These are phyloP conservation scores for Datisca glomerata DNA, from an alignment of 306 rosid species.

Conservation along the genomic window DNA sequence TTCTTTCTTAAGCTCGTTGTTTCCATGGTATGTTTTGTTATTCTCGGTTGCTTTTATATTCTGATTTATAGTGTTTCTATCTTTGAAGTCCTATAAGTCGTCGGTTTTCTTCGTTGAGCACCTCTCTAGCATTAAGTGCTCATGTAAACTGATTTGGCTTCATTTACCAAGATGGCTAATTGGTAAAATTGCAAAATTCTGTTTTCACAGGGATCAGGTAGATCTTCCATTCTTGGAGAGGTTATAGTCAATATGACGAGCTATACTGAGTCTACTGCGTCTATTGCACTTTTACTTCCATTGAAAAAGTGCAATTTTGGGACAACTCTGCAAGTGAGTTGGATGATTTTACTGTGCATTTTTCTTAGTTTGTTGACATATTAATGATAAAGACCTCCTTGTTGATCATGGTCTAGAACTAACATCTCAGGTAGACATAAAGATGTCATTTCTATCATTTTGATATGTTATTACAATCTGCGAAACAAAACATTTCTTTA, in stretches of 20 bases:
- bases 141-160: slow-evolving; percentile 1
- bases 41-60: not conserved
- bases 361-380: no score
- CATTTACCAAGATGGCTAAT: not conserved
- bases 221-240: slow-evolving; percentile 38
- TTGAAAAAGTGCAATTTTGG: slow-evolving; percentile 30
- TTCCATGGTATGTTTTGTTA: slow-evolving; percentile 24
- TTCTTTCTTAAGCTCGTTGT: slow-evolving; percentile 30
- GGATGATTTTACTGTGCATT: no score
- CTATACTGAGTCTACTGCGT: slow-evolving; percentile 17
- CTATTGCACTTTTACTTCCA: slow-evolving; percentile 20
- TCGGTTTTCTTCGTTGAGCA: not conserved
- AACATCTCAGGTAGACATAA: no score
- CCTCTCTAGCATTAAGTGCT: not conserved
- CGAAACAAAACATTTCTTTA: no score
- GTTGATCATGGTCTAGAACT: no score
- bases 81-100: not conserved
- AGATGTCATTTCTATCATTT: no score
- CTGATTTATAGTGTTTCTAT: no score
- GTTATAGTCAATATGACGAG: slow-evolving; percentile 23
- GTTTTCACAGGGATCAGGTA: slow-evolving; percentile 24
- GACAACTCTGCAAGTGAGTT: slow-evolving; percentile 24
- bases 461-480: no score
- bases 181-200: not conserved
- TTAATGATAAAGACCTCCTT: no score